Conservation (phyloP, 805 yeast species). For the Ogataea saltuana region DNA sequence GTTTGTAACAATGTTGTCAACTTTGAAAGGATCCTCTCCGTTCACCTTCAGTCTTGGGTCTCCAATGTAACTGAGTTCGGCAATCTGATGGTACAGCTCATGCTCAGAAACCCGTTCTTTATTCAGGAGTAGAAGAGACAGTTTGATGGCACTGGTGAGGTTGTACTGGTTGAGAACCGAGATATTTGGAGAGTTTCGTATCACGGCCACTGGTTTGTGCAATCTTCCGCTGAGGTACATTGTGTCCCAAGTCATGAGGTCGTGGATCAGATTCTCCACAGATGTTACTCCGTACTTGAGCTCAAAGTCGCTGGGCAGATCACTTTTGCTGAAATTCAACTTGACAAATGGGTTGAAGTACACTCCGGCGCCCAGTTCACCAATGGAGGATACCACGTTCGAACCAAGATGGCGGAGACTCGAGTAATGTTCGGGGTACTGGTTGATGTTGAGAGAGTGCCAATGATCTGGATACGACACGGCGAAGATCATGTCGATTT, state of each 20-base stretch:
- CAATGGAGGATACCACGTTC: constrained; percentile 54
- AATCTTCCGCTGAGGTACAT: constrained; percentile 89
- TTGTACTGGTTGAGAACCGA: constrained; percentile 73
- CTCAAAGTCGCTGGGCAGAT: constrained; percentile 37
- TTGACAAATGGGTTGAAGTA: constrained; percentile 90
- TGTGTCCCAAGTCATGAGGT: constrained; percentile 80
- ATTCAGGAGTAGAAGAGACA: constrained; percentile 59
- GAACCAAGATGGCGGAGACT: constrained; percentile 61
- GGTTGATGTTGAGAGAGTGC: constrained; percentile 71
- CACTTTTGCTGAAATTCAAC: constrained; percentile 38
- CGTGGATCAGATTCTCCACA: constrained; percentile 57
- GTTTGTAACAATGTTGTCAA: constrained; percentile 77
- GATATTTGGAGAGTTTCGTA: constrained; percentile 63
- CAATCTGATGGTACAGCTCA: constrained; percentile 72
- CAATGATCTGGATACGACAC: constrained; percentile 75
- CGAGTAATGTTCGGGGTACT: constrained; percentile 78
- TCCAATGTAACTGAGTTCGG: constrained; percentile 83
- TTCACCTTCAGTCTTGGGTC: constrained; percentile 83
- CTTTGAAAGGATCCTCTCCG: constrained; percentile 92
- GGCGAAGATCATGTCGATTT: constrained; percentile 82
- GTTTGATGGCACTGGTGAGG: constrained; percentile 71
- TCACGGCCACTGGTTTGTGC: constrained; percentile 87
- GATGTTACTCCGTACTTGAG: constrained; percentile 90
- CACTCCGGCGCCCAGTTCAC: constrained; percentile 81
- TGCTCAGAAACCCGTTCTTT: constrained; percentile 35